phyloP scores from a whole-genome alignment of 306 rosid species.

The Vigna reflexopilosa region DNA sequence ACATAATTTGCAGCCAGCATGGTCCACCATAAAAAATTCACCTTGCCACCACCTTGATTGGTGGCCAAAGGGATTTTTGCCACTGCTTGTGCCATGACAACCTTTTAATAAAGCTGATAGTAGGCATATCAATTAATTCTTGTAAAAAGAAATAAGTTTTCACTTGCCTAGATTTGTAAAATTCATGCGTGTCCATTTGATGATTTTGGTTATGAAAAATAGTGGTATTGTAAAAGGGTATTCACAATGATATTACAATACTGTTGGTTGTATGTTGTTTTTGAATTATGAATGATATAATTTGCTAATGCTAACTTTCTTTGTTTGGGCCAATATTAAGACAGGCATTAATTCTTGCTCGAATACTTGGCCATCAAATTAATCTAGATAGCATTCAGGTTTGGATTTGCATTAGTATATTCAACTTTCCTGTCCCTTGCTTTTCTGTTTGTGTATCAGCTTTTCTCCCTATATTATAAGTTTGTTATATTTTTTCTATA shows the following conservation, averaged over 20 bases:
- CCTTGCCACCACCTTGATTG: too few species aligned
- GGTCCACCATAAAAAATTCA: too few species aligned
- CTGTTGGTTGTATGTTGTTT: conserved; percentile 27
- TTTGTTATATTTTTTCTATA: conserved; percentile 5
- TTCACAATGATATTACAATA: neutral
- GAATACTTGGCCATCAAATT: conserved; percentile 74
- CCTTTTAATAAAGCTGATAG: too few species aligned
- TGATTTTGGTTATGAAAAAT: conserved; percentile 33
- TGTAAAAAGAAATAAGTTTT: conserved; percentile 15
- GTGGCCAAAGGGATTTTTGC: too few species aligned
- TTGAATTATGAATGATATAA: conserved; percentile 7
- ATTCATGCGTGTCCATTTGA: conserved; percentile 1
- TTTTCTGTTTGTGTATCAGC: conserved; percentile 8
- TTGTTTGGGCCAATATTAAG: conserved; percentile 27
- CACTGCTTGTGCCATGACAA: too few species aligned
- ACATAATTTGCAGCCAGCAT: too few species aligned
- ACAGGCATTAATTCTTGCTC: conserved; percentile 94
- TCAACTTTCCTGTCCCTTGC: neutral
- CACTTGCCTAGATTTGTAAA: conserved; percentile 6
- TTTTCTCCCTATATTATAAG: neutral
- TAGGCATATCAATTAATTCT: neutral
- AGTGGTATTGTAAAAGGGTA: neutral
- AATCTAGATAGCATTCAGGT: conserved; percentile 82
- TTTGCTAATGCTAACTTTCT: conserved; percentile 33
- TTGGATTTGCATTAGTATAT: conserved; percentile 37